Evolutionary conservation across 2,329 filamentous ascomycete species (phyloP), one percentile per base, ranked within the genome.

Genomic region (Graphilbum ipis-grandicollis): DNA sequence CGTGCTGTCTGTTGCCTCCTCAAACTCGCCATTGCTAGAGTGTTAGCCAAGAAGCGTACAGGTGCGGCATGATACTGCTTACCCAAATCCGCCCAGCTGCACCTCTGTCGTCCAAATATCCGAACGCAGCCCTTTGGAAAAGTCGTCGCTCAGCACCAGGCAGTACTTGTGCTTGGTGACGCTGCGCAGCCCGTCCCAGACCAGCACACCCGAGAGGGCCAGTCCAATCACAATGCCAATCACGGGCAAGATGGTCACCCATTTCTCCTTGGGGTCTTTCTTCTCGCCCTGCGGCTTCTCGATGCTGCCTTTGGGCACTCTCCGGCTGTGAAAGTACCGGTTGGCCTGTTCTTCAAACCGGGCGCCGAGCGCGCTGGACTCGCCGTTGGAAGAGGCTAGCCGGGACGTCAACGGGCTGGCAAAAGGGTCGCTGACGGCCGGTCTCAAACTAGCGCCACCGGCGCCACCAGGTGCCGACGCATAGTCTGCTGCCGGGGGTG

Each of bases 181-280:
- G 39, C 71, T 76, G 35, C 59, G 58, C 29, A 86, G 52, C 4
- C 83, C 83, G 45, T 86, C 77, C 65, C 75, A 90, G 34, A 90
- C 62, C 32, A 90, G 57, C 48, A 86, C 71, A 1, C 66, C 81
- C 1, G 77, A 71, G 30, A 86, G 58, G 3, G 54, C 68, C 26
- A 88, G 52, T 13, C 83, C 83, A 13, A 85, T 42, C 3, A 75
- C 34, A 35, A 90, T 70, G 33, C 81, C 82, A 19, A 83, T 52
- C 31, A 85, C 51, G 3, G 82, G 82, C 39, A 92, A 68, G 43
- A 88, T 84, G 3, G 77, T 85, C 9, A 83, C 75, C 82, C 82
- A 90, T 60, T 84, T 90, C 63, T 88, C 79, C 53, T 75, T 79
- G 12, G 78, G 75, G 45, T 86, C 77, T 39, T 63, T 73, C 51